Evolutionary conservation across 1,284 basidiomycete genomes (phyloP).

Genomic region (Apiotrichum porosum): DNA sequence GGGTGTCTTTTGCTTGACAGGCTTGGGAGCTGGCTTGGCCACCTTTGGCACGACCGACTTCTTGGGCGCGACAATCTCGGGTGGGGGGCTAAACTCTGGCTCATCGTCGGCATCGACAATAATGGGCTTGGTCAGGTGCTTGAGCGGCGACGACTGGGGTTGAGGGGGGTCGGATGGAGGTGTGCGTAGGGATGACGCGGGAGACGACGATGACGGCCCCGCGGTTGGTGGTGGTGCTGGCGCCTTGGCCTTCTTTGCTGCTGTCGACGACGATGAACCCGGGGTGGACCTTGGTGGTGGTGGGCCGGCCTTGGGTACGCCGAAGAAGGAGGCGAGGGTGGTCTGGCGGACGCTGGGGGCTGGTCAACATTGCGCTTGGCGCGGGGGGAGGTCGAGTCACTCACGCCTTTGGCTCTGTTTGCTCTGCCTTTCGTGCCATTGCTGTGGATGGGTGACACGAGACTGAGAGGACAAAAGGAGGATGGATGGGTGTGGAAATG

Average conservation of each 20-base stretch:
- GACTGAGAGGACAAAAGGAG: too few relatives aligned
- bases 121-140: conserved; percentile 1
- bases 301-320: conserved; percentile 34
- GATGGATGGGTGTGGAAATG: too few relatives aligned
- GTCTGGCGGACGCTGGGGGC: conserved; percentile 48
- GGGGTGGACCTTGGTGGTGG: conserved; percentile 2
- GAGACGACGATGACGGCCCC: conserved; percentile 7
- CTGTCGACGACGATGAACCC: neutral
- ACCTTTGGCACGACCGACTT: conserved; percentile 7
- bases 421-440: too few relatives aligned
- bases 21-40: conserved; percentile 1
- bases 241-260: neutral
- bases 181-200: conserved; percentile 22
- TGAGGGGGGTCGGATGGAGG: conserved; percentile 23
- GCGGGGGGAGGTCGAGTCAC: too few relatives aligned
- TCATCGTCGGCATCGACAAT: conserved; percentile 24
- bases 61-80: conserved; percentile 13
- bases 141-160: conserved; percentile 24
- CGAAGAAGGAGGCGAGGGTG: conserved; percentile 50
- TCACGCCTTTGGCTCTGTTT: too few relatives aligned
- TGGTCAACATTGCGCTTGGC: too few relatives aligned
- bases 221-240: conserved; percentile 3
- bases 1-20: neutral
- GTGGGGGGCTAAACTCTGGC: conserved; percentile 28
- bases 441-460: too few relatives aligned